Conservation (phyloP, 768 basidiomycete species). For the Phylloporus arenicola region DNA sequence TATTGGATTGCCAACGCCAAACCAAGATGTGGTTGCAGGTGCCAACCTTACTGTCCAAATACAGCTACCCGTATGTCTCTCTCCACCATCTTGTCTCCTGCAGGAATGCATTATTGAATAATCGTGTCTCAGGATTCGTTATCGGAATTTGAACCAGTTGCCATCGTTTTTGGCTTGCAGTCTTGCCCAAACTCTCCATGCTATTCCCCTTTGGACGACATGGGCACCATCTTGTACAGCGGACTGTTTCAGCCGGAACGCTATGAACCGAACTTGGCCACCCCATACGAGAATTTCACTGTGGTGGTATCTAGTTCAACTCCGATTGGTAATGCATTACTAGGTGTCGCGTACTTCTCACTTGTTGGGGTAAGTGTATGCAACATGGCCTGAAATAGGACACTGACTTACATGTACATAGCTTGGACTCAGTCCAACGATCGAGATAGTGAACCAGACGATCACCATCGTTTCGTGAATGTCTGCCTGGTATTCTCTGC, state of each 20-base stretch:
- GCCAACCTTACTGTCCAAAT: constrained; percentile 34
- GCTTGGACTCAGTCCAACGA: constrained; percentile 29
- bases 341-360: constrained; percentile 36
- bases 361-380: constrained; percentile 37
- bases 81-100: background rate
- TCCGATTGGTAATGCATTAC: constrained; percentile 28
- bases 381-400: background rate
- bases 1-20: constrained; percentile 36
- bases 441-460: constrained; percentile 32
- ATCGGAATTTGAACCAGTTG: constrained; percentile 39
- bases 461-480: constrained; percentile 14
- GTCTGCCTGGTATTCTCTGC: background rate
- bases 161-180: constrained; percentile 40
- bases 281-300: constrained; percentile 43
- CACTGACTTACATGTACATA: constrained; percentile 9
- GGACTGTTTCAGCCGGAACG: constrained; percentile 39
- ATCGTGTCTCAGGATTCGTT: constrained; percentile 29
- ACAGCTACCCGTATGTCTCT: constrained; percentile 37
- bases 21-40: constrained; percentile 34
- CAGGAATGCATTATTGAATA: background rate
- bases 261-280: constrained; percentile 23
- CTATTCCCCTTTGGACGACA: constrained; percentile 19
- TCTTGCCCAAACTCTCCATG: constrained; percentile 33
- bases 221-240: constrained; percentile 45
- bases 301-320: constrained; percentile 33